phyloP scores from a whole-genome alignment of 305 asterid genomes.

The Withania somnifera region DNA sequence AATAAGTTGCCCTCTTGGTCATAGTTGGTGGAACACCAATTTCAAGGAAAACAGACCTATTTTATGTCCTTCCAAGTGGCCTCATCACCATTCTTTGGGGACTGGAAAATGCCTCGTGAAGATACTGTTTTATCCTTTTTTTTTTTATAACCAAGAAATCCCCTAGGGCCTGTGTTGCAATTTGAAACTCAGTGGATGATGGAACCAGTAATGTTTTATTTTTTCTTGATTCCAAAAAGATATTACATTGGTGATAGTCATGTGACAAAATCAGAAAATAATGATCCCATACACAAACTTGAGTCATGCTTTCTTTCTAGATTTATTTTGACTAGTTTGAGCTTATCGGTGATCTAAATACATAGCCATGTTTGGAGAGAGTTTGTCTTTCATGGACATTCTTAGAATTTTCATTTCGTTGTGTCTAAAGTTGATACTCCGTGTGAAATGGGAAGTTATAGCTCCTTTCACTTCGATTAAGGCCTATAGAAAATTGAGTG shows the following conservation, averaged over 20 bases:
- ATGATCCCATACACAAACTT: background rate
- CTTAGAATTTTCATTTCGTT: background rate
- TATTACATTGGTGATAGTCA: background rate
- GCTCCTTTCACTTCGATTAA: background rate
- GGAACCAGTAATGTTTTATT: background rate
- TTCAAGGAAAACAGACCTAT: background rate
- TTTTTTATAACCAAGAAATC: background rate
- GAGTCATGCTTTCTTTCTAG: background rate
- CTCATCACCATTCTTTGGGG: background rate
- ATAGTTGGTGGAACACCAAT: background rate
- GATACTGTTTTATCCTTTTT: background rate
- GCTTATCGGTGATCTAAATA: background rate
- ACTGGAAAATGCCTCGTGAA: background rate
- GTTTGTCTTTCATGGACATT: background rate
- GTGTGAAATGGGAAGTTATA: background rate
- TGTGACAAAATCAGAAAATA: background rate
- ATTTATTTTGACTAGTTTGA: background rate
- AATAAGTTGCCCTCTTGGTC: too few species aligned
- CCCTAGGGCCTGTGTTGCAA: background rate
- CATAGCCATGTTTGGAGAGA: background rate
- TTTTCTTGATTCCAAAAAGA: background rate
- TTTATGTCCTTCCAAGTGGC: background rate
- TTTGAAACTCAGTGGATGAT: background rate
- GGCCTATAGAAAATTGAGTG: background rate
- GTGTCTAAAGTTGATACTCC: background rate